A percentile compares a stretch with the other conserved stretches of the same genome.
Conservation (phyloP, 1,139 yeast genomes). For the Yamadazyma mexicana region DNA sequence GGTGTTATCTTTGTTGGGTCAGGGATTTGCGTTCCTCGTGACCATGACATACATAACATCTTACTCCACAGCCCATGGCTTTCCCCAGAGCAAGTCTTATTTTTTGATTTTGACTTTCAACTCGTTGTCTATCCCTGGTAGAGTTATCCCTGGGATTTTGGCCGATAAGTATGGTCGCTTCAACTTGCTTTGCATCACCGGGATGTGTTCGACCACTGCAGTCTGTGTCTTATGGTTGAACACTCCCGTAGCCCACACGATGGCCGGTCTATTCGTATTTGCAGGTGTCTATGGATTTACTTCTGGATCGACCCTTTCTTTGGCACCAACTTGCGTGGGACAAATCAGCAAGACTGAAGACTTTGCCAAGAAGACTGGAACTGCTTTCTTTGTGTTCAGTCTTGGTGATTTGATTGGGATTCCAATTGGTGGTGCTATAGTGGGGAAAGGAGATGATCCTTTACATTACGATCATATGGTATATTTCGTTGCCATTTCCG, state of each 20-base stretch:
- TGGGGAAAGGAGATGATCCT: conserved; percentile 17
- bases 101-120: conserved; percentile 46
- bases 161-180: conserved; percentile 54
- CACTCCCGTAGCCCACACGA: conserved; percentile 20
- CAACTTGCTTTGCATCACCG: conserved; percentile 48
- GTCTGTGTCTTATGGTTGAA: conserved; percentile 52
- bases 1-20: conserved; percentile 30
- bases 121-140: conserved; percentile 47
- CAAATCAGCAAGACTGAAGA: conserved; percentile 63
- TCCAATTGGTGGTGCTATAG: conserved; percentile 39
- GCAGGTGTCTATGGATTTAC: conserved; percentile 32
- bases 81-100: conserved; percentile 41
- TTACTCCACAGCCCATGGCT: conserved; percentile 47
- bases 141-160: conserved; percentile 47
- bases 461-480: conserved; percentile 28
- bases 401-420: conserved; percentile 35
- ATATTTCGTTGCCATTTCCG: conserved; percentile 25
- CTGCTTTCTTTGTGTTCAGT: conserved; percentile 34
- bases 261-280: conserved; percentile 27
- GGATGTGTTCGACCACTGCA: conserved; percentile 33
- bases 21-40: conserved; percentile 45
- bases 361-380: conserved; percentile 30
- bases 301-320: conserved; percentile 30
- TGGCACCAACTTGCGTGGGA: conserved; percentile 47
- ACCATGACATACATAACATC: conserved; percentile 53